Evolutionary conservation across 1,284 basidiomycete genomes (phyloP).

Genomic region (Rhodotorula glutinis): DNA sequence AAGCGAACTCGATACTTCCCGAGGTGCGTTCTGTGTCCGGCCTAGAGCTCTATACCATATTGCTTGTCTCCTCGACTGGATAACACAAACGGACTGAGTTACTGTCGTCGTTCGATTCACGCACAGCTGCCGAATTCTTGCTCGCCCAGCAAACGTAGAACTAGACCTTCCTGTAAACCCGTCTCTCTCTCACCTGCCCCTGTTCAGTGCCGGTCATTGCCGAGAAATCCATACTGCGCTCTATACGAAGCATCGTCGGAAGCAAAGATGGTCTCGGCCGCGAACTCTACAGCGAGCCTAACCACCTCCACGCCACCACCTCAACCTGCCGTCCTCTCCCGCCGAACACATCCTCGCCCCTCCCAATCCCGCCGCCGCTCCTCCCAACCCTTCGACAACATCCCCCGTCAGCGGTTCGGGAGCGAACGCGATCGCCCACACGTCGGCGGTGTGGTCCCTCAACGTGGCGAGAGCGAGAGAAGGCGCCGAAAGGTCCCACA

Average conservation of each 20-base stretch:
- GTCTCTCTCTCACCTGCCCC: no score
- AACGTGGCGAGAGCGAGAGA: constrained; percentile 38
- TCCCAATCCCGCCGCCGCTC: constrained; percentile 36
- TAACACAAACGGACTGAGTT: neutral
- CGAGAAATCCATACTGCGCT: no score
- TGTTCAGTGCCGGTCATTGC: no score
- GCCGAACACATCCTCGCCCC: constrained; percentile 38
- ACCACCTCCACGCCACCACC: constrained; percentile 43
- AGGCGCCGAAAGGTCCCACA: constrained; percentile 40
- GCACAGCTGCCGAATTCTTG: constrained; percentile 7
- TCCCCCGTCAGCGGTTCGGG: constrained; percentile 20
- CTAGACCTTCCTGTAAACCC: neutral
- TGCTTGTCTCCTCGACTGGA: neutral
- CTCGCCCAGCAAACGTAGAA: neutral
- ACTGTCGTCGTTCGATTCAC: no score
- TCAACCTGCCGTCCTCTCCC: constrained; percentile 40
- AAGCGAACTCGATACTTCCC: constrained; percentile 6
- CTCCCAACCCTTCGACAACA: constrained; percentile 35
- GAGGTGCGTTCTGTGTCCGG: constrained; percentile 8
- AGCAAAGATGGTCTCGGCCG: no score
- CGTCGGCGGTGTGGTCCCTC: constrained; percentile 41
- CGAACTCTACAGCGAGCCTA: constrained; percentile 3
- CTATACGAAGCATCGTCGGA: no score
- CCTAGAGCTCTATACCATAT: neutral
- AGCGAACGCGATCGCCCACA: constrained; percentile 42